Evolutionary conservation across 2,329 filamentous ascomycete genomes (phyloP).

Genomic region (Colletotrichum truncatum): DNA sequence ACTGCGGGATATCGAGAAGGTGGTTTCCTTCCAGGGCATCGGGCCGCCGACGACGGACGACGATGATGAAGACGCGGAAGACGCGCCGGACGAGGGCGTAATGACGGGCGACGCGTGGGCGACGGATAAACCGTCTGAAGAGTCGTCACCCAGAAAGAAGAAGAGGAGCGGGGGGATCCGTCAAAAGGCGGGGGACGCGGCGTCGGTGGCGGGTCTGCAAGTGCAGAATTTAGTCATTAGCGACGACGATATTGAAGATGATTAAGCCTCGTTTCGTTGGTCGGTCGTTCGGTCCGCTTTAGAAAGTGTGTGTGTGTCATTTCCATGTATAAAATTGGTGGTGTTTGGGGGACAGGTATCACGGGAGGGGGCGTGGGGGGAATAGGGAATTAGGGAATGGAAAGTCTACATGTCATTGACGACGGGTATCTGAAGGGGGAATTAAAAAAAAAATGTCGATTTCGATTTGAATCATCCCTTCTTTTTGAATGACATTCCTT

Average conservation of each 20-base stretch:
- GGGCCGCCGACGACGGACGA: constrained; percentile 56
- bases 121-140: constrained; percentile 68
- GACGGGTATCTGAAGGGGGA: no score
- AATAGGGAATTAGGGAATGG: no score
- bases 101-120: constrained; percentile 62
- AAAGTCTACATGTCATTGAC: no score
- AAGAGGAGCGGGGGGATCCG: constrained; percentile 48
- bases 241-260: constrained; percentile 86
- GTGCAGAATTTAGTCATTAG: constrained; percentile 77
- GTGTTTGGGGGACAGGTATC: no score
- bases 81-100: constrained; percentile 46
- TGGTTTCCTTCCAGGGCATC: constrained; percentile 73
- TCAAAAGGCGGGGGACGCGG: constrained; percentile 39
- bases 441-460: no score
- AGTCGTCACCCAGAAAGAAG: constrained; percentile 59
- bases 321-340: background rate
- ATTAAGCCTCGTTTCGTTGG: background rate
- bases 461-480: no score
- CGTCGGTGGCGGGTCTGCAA: constrained; percentile 51
- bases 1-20: constrained; percentile 70
- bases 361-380: no score
- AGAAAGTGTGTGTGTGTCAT: background rate
- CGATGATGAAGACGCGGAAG: constrained; percentile 52
- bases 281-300: no score
- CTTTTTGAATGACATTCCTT: no score